Evolutionary conservation across 176 grass and related monocot species (phyloP), one percentile per base, ranked within the genome.

Genomic region (Cocos nucifera): DNA sequence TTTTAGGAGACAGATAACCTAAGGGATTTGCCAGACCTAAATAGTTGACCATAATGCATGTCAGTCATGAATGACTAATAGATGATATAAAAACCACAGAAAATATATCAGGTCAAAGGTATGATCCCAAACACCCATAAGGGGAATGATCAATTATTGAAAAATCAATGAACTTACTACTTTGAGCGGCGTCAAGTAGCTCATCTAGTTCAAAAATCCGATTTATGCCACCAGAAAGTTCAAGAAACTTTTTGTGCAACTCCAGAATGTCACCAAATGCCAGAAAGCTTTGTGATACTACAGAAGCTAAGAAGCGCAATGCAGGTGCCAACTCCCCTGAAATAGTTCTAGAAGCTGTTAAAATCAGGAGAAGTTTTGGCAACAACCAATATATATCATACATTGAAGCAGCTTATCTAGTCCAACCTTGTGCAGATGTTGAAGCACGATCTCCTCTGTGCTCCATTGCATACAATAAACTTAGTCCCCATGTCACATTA

Each of bases 201-300:
- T 91, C 93, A 65, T 97, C 93, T 53, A 97, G 87, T 39, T 97
- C 93, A 80, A 97, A 97, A 63, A 91, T 83, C 17, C 93, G 73
- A 60, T 97, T 91, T 69, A 97, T 84, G 48, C 93, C 93, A 67
- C 93, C 93, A 69, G 84, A 91, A 66, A 97, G 93, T 83, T 97
- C 84, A 29, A 97, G 84, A 71, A 87, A 91, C 27, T 97, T 97
- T 51, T 85, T 91, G 39, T 97, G 75, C 63, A 97, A 74, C 70
- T 97, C 93, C 54, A 97, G 88, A 80, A 97, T 97, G 61, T 97
- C 93, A 2, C 93, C 93, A 51, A 97, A 97, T 61, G 93, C 93
- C 54, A 97, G 59, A 77, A 97, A 97, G 73, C 93, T 97, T 71
- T 97, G 93, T 61, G 93, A 97, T 12, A 97, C 93, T 56, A 91